Evolutionary conservation across 371 early-diverging fungal genomes (phyloP).

Genomic region (Zopfochytrium polystomum): DNA sequence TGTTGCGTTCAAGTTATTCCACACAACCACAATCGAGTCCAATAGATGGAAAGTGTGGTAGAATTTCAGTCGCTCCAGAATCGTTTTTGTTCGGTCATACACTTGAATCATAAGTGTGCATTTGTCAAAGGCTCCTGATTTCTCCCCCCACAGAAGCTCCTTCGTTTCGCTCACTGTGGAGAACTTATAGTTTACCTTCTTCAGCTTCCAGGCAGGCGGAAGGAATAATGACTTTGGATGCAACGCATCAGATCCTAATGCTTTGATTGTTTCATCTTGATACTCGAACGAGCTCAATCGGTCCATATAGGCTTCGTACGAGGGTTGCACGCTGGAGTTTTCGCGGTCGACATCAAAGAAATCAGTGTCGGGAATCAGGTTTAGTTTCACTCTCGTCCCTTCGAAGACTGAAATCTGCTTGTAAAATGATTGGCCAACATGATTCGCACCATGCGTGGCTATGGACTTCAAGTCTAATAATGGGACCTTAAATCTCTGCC

Average conservation of each 20-base stretch:
- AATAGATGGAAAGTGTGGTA: slow-evolving; percentile 27
- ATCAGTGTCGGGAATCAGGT: neutral
- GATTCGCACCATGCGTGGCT: neutral
- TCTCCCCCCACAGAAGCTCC: neutral
- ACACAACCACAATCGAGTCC: slow-evolving; percentile 30
- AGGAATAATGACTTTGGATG: neutral
- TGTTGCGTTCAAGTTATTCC: slow-evolving; percentile 29
- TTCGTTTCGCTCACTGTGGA: neutral
- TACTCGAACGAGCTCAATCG: neutral
- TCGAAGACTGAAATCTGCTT: neutral
- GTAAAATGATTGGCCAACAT: neutral
- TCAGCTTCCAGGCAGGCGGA: neutral
- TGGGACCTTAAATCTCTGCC: slow-evolving; percentile 15
- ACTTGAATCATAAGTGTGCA: slow-evolving; percentile 37
- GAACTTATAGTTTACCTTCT: neutral
- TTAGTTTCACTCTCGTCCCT: neutral
- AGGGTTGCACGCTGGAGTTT: neutral
- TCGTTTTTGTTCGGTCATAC: slow-evolving; percentile 21
- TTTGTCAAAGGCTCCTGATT: slow-evolving; percentile 20
- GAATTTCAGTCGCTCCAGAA: slow-evolving; percentile 22
- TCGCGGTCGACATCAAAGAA: neutral
- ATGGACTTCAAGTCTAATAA: slow-evolving; percentile 11
- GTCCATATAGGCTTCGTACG: neutral
- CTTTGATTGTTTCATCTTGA: neutral
- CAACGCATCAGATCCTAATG: neutral